phyloP scores from a whole-genome alignment of 495 filamentous ascomycete species.

The Cairneyella variabilis region DNA sequence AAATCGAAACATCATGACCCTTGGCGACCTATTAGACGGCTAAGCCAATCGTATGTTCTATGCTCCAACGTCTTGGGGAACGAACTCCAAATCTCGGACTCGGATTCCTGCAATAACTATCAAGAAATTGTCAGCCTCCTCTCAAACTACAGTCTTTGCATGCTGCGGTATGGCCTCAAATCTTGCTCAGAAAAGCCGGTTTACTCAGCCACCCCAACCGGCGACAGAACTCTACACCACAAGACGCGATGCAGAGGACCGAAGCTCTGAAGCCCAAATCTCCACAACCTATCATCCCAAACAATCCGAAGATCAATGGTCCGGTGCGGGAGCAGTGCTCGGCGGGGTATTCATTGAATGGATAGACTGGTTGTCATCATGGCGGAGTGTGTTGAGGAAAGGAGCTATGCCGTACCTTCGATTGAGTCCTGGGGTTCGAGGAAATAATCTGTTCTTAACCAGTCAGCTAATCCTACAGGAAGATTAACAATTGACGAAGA shows the following conservation, averaged over 20 bases:
- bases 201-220: constrained; percentile 32
- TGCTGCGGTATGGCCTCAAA: too few relatives aligned
- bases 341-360: constrained; percentile 90
- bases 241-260: constrained; percentile 27
- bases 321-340: constrained; percentile 78
- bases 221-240: constrained; percentile 24
- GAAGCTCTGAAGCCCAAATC: constrained; percentile 44
- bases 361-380: constrained; percentile 99
- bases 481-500: constrained; percentile 21
- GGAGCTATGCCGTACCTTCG: constrained; percentile 22
- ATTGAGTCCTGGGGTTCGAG: constrained; percentile 9
- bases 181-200: constrained; percentile 34
- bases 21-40: too few relatives aligned
- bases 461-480: constrained; percentile 3
- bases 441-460: constrained; percentile 5
- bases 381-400: constrained; percentile 19
- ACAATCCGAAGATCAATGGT: constrained; percentile 43
- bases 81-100: too few relatives aligned
- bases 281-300: constrained; percentile 89
- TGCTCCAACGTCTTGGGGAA: too few relatives aligned
- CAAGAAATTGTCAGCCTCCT: too few relatives aligned
- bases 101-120: too few relatives aligned
- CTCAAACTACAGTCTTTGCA: too few relatives aligned
- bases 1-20: too few relatives aligned
- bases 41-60: too few relatives aligned